A percentile compares a stretch with the other conserved stretches of the same genome.
Conservation (phyloP, 371 early-diverging fungal species). For the Apophysomyces elegans region DNA sequence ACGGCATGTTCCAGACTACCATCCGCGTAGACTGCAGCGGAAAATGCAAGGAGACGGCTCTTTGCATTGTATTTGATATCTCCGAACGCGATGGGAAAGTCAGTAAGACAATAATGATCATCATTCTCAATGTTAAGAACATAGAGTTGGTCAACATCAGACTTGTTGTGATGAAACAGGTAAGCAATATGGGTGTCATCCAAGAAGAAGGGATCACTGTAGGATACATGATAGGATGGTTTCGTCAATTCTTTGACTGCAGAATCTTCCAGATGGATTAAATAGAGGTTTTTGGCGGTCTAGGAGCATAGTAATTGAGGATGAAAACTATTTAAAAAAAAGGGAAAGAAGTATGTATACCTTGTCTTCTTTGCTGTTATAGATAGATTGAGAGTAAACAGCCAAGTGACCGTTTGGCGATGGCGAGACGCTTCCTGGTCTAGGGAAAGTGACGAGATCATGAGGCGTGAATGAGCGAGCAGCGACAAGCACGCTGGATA, state of each 20-base stretch:
- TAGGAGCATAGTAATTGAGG: slow-evolving; percentile 12
- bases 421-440: slow-evolving; percentile 48
- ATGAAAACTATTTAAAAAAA: neutral
- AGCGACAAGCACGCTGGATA: neutral
- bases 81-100: slow-evolving; percentile 51
- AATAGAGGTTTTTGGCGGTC: slow-evolving; percentile 50
- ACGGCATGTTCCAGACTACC: slow-evolving; percentile 50
- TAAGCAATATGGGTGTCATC: slow-evolving; percentile 57
- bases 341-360: slow-evolving; percentile 18
- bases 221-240: slow-evolving; percentile 40
- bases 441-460: slow-evolving; percentile 56
- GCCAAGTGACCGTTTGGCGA: slow-evolving; percentile 55
- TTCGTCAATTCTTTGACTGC: slow-evolving; percentile 42
- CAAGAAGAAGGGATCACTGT: slow-evolving; percentile 59
- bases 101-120: slow-evolving; percentile 52
- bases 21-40: slow-evolving; percentile 56
- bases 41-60: slow-evolving; percentile 53
- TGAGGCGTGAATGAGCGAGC: slow-evolving; percentile 45
- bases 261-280: slow-evolving; percentile 40
- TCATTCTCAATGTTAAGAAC: slow-evolving; percentile 39
- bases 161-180: slow-evolving; percentile 33
- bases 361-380: slow-evolving; percentile 49
- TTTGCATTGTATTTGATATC: slow-evolving; percentile 53
- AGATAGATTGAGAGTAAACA: slow-evolving; percentile 57
- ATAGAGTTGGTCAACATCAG: slow-evolving; percentile 44